phyloP scores from a whole-genome alignment of 257 asterid genomes.

The Cynanchum wilfordii region DNA sequence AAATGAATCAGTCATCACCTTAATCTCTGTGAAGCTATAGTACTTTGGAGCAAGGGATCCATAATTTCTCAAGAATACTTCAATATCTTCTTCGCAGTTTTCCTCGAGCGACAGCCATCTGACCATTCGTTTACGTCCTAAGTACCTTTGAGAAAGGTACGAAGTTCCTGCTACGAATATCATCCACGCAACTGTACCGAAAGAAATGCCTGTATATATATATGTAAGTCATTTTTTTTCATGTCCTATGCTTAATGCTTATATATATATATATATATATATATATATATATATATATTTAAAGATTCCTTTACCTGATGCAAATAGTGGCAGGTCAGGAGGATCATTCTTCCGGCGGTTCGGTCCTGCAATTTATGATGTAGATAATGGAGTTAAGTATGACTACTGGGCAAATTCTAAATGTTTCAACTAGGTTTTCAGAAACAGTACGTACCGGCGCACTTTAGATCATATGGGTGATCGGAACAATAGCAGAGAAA shows the following conservation, averaged over 20 bases:
- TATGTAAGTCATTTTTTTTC: too few species aligned
- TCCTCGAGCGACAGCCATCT: constrained; percentile 9
- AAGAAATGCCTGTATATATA: constrained; percentile 25
- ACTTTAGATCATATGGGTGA: constrained; percentile 1
- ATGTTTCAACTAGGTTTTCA: neutral
- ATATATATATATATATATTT: too few species aligned
- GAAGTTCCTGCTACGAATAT: constrained; percentile 7
- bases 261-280: too few species aligned
- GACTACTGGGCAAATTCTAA: too few species aligned
- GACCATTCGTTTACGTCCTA: constrained; percentile 1
- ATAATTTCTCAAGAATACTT: constrained; percentile 5
- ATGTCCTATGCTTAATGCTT: too few species aligned
- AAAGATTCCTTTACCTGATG: neutral
- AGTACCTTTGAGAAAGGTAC: constrained; percentile 20
- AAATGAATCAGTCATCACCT: constrained; percentile 1
- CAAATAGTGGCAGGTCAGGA: neutral
- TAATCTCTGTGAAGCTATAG: constrained; percentile 1
- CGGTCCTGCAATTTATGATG: neutral
- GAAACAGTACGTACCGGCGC: neutral
- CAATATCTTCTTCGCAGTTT: constrained; percentile 12
- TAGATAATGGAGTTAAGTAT: too few species aligned
- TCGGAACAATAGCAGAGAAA: constrained; percentile 11
- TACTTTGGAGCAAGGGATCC: constrained; percentile 13
- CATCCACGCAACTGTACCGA: constrained; percentile 13
- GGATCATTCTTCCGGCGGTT: neutral